phyloP scores from a whole-genome alignment of 495 filamentous ascomycete genomes.

The Hypomontagnella monticulosa region DNA sequence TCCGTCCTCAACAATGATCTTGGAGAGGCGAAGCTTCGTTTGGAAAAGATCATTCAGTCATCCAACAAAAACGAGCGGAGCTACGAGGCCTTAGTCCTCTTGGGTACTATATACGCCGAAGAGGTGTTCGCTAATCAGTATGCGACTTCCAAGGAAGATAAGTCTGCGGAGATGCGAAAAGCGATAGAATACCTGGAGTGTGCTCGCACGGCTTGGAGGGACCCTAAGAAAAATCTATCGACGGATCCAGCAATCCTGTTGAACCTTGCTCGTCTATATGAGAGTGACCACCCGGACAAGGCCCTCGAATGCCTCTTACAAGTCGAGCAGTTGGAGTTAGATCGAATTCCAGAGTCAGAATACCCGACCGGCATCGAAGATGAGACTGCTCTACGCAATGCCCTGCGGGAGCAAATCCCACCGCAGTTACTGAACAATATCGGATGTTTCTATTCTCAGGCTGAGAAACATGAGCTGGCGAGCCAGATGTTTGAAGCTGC shows the following conservation, averaged over 20 bases:
- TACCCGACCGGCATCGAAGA: constrained; percentile 70
- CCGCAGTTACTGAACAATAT: constrained; percentile 97
- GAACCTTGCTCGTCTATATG: constrained; percentile 90
- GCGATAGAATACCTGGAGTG: constrained; percentile 82
- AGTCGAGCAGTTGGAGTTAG: constrained; percentile 85
- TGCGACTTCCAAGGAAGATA: constrained; percentile 83
- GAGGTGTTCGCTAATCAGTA: constrained; percentile 85
- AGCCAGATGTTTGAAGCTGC: constrained; percentile 88
- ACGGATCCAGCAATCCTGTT: constrained; percentile 90
- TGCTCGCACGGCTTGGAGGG: constrained; percentile 91
- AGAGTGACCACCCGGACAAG: constrained; percentile 84
- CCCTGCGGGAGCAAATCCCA: constrained; percentile 76
- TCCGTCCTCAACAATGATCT: constrained; percentile 83
- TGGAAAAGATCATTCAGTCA: constrained; percentile 91
- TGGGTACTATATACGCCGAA: constrained; percentile 90
- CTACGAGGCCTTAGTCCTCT: constrained; percentile 88
- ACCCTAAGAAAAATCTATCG: constrained; percentile 77
- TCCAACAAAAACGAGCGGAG: constrained; percentile 67
- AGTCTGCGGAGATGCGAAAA: constrained; percentile 80
- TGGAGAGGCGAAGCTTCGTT: constrained; percentile 88
- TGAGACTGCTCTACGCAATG: constrained; percentile 64
- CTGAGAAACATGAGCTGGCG: constrained; percentile 82
- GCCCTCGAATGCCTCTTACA: constrained; percentile 89
- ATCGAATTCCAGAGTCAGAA: constrained; percentile 74
- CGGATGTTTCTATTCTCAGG: constrained; percentile 90